Percentiles rank a stretch among this genome's conserved stretches.
phyloP scores from a whole-genome alignment of 371 early-diverging fungal genomes.

The Globomyces sp. region DNA sequence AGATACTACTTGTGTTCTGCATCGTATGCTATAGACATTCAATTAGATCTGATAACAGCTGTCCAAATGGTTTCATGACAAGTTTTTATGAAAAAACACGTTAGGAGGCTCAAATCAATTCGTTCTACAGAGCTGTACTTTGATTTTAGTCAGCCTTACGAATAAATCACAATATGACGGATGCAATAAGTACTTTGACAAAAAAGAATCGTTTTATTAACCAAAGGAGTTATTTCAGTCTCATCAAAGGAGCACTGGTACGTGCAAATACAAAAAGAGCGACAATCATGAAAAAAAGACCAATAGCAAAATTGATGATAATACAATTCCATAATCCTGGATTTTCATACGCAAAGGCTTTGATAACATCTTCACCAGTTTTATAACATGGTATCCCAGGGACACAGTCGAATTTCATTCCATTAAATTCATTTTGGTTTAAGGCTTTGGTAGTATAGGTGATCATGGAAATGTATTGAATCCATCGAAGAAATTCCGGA shows the following conservation, averaged over 20 bases:
- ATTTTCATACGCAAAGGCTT: constrained; percentile 13
- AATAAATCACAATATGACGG: too few relatives aligned
- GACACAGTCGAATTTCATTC: constrained; percentile 15
- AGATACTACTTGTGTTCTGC: too few relatives aligned
- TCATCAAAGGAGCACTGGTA: background rate
- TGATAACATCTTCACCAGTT: constrained; percentile 27
- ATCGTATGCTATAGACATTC: too few relatives aligned
- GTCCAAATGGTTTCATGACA: too few relatives aligned
- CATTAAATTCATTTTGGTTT: constrained; percentile 28
- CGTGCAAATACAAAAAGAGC: constrained; percentile 15
- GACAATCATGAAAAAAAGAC: constrained; percentile 20
- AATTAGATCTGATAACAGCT: too few relatives aligned
- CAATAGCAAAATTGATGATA: constrained; percentile 15
- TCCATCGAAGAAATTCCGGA: constrained; percentile 28
- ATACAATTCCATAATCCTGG: constrained; percentile 18
- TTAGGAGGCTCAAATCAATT: too few relatives aligned
- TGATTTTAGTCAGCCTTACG: too few relatives aligned
- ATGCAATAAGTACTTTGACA: too few relatives aligned
- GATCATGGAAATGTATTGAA: constrained; percentile 36
- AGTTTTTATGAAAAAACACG: too few relatives aligned
- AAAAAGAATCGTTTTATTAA: too few relatives aligned
- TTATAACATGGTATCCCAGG: constrained; percentile 18
- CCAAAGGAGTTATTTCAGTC: constrained; percentile 6
- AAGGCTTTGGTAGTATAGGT: constrained; percentile 26
- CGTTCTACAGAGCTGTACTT: too few relatives aligned